Conservation (phyloP, 345 rosid species). For the Microcos paniculata region DNA sequence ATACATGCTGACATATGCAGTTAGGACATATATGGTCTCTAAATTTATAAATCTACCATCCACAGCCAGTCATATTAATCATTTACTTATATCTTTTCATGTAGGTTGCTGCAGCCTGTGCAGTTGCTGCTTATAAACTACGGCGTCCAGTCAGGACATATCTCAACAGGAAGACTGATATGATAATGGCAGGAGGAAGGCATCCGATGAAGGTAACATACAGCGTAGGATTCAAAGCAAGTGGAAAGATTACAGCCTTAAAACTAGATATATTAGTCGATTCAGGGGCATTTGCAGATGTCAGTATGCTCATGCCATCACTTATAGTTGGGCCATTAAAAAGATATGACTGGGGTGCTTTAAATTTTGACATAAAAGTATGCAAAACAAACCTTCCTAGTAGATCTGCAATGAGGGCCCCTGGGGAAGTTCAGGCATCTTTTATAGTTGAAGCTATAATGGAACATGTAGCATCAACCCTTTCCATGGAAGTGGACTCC, state of each 20-base stretch:
- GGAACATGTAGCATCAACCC: slow-evolving; percentile 9
- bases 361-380: slow-evolving; percentile 69
- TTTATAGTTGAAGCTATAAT: slow-evolving; percentile 28
- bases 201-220: slow-evolving; percentile 90
- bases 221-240: slow-evolving; percentile 75
- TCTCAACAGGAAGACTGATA: slow-evolving; percentile 72
- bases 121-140: slow-evolving; percentile 69
- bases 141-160: slow-evolving; percentile 66
- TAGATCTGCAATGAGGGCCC: slow-evolving; percentile 79
- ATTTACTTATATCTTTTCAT: not conserved
- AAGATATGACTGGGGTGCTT: slow-evolving; percentile 84
- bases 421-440: slow-evolving; percentile 83
- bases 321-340: slow-evolving; percentile 38
- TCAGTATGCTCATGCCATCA: slow-evolving; percentile 54
- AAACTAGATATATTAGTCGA: slow-evolving; percentile 55
- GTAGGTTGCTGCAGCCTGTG: slow-evolving; percentile 83
- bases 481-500: slow-evolving; percentile 38
- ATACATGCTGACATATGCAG: not conserved
- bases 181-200: slow-evolving; percentile 92
- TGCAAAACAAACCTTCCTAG: slow-evolving; percentile 76
- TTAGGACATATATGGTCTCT: not conserved
- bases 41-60: not conserved
- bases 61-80: not conserved
- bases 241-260: slow-evolving; percentile 79
- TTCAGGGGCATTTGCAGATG: slow-evolving; percentile 58